Base-by-base conservation (phyloP, 1,284 basidiomycete species). In the Sparassis latifolia region DNA sequence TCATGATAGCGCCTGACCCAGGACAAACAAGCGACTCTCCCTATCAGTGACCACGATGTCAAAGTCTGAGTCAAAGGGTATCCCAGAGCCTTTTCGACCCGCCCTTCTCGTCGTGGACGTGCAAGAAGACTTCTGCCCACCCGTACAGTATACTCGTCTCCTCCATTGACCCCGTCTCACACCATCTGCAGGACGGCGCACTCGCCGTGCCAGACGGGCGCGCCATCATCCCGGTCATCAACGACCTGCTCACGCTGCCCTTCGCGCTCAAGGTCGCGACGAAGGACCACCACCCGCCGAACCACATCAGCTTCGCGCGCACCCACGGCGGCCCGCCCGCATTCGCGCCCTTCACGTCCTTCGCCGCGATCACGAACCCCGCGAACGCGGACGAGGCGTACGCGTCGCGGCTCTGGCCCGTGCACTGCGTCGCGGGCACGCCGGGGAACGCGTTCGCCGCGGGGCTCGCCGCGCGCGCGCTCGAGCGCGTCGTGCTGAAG, bases 61-160 rank as follows among this genome's bases (percentile, higher is more conserved):
- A 20, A 20, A 20, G 20, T 20, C 20, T 20, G 20, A 20, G 20
- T 20, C 20, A 20, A 20, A 20, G 20, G 20, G 20, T 20, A 6
- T 37, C 10, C 40, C 53, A 7, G 33, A 35, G 10, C 43, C 48
- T 1, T 62, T 62, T 44, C 55, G 56, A 1, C 60, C 66, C 35
- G 79, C 77, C 0, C 68, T 82, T 40, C 57, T 82, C 45, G 63
- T 82, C 42, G 73, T 82, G 42, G 82, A 85, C 62, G 69, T 81
- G 10, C 82, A 85, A 61, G 72, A 82, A 60, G 82, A 84, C 66
- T 85, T 84, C 60, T 70, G 82, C n/a, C 79, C 80, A n/a, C 78
- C 78, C 2, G 69, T 69, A 59, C 44, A 55, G 41, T 47, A 33
- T 30, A 20, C 33, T 28, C 37, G 27, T 42, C 10, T 12, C 30